Base-by-base conservation (phyloP, 176 grass and related monocot genomes). In the Olyra latifolia region DNA sequence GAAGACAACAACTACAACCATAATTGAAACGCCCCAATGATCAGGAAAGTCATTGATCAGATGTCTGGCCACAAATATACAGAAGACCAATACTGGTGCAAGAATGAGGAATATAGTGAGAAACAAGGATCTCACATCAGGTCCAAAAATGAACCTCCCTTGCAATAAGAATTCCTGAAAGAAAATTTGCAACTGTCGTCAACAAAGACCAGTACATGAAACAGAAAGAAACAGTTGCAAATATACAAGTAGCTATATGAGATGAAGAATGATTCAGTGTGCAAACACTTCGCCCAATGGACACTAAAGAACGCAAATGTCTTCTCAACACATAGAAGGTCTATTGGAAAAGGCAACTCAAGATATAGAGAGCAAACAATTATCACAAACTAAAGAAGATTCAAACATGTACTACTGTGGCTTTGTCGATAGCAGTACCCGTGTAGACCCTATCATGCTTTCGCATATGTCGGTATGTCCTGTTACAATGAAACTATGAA, bases 61-160 rank as follows among this genome's bases (percentile, higher is more conserved):
- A 91, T 98, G 85, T 44, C 90, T 90, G 30, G 88, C 95, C 58
- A 98, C 95, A 81, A 98, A 98, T 83, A 85, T 87, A 89, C 95
- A 98, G 75, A 98, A 98, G 24, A 98, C 74, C 71, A 91, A 74
- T 63, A 93, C 90, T 49, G 95, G 95, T 61, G 88, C 84, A 44
- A 95, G 77, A 74, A 98, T 88, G 71, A 98, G 95, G 79, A 95
- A 93, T 74, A 98, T 84, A 17, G 95, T 95, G 83, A 98, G 86
- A 87, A 98, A 98, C 74, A 98, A 77, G 1, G 95, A 98, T 75
- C 92, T 87, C 83, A 89, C 95, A 89, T 98, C 95, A 42, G 95
- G 95, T 60, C 95, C 95, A 91, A 98, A 98, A 77, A 98, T 95
- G 82, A 98, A 93, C 74, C 95, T 77, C 65, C 95, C 95, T 95